These are phyloP conservation scores for Albophoma yamanashiensis DNA, from an alignment of 2,329 filamentous ascomycete species.

Conservation along the genomic window DNA sequence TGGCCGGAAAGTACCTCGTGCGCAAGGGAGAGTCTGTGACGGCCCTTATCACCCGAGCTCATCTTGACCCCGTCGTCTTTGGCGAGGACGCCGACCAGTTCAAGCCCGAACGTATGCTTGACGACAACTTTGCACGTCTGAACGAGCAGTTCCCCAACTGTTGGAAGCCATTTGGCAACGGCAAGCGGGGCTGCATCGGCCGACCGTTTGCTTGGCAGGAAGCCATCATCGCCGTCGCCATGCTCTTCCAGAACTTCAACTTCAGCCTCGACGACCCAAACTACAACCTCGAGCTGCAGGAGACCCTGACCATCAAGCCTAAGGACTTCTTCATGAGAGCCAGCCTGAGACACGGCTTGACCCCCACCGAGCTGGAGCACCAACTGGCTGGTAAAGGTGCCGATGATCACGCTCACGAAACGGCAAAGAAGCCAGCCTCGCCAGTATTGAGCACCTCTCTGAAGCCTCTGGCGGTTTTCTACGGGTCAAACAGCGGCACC, in stretches of 20 bases:
- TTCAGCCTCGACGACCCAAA: constrained; percentile 50
- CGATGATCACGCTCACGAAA: constrained; percentile 1
- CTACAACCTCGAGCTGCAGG: constrained; percentile 44
- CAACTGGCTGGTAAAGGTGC: constrained; percentile 25
- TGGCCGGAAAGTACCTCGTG: constrained; percentile 52
- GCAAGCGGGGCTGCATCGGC: constrained; percentile 60
- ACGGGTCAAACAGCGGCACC: constrained; percentile 65
- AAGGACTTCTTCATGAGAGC: constrained; percentile 53
- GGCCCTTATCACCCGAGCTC: constrained; percentile 40
- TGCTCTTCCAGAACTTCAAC: constrained; percentile 63
- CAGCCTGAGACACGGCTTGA: constrained; percentile 36
- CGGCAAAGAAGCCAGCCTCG: not conserved
- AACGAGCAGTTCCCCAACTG: constrained; percentile 50
- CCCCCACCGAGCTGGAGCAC: constrained; percentile 34
- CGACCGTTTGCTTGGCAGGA: constrained; percentile 69
- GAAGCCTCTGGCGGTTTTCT: constrained; percentile 52
- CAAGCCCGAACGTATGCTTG: constrained; percentile 61
- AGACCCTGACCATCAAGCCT: constrained; percentile 52
- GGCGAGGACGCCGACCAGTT: constrained; percentile 57
- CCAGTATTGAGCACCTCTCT: constrained; percentile 7
- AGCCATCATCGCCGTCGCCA: constrained; percentile 46
- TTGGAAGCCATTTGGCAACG: constrained; percentile 70
- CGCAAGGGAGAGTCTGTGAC: constrained; percentile 37
- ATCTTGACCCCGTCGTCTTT: constrained; percentile 53
- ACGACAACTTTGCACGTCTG: constrained; percentile 52